These are phyloP conservation scores for Alternaria postmessia DNA, from an alignment of 2,329 filamentous ascomycete genomes.

Conservation along the genomic window DNA sequence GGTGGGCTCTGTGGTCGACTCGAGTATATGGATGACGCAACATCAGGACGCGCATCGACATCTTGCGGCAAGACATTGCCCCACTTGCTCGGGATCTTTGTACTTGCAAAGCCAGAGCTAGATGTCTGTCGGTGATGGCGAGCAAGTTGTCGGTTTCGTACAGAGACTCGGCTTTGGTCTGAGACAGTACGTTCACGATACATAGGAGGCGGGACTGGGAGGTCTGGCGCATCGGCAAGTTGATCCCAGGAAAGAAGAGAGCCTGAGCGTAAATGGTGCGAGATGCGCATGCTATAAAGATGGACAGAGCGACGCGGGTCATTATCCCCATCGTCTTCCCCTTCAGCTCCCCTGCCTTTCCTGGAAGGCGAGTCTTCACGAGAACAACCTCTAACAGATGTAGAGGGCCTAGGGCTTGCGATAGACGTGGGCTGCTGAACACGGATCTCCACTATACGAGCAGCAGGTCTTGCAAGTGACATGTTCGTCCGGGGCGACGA, in stretches of 20 bases:
- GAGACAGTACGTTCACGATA: slow-evolving; percentile 30
- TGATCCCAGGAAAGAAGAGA: slow-evolving; percentile 51
- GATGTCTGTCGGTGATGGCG: slow-evolving; percentile 43
- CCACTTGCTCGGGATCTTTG: slow-evolving; percentile 49
- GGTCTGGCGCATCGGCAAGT: slow-evolving; percentile 31
- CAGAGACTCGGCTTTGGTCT: slow-evolving; percentile 29
- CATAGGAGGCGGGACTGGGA: slow-evolving; percentile 21
- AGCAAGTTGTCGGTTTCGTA: slow-evolving; percentile 13
- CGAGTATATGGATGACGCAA: slow-evolving; percentile 53
- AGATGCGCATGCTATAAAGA: slow-evolving; percentile 56
- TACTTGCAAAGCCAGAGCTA: slow-evolving; percentile 49
- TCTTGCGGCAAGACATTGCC: slow-evolving; percentile 42
- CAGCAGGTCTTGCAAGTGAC: neutral
- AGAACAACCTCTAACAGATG: slow-evolving; percentile 17
- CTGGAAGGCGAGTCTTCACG: slow-evolving; percentile 16
- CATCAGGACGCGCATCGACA: slow-evolving; percentile 22
- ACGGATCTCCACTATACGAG: slow-evolving; percentile 23
- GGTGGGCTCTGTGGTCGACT: slow-evolving; percentile 50
- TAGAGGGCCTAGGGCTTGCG: slow-evolving; percentile 25
- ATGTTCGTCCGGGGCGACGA: neutral
- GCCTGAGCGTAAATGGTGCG: slow-evolving; percentile 54
- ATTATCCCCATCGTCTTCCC: slow-evolving; percentile 18
- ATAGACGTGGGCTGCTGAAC: slow-evolving; percentile 31
- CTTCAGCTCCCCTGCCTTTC: neutral
- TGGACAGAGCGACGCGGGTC: slow-evolving; percentile 48